Evolutionary conservation across 23 red algal species (phyloP).

Genomic region (Agarophyton chilense): DNA sequence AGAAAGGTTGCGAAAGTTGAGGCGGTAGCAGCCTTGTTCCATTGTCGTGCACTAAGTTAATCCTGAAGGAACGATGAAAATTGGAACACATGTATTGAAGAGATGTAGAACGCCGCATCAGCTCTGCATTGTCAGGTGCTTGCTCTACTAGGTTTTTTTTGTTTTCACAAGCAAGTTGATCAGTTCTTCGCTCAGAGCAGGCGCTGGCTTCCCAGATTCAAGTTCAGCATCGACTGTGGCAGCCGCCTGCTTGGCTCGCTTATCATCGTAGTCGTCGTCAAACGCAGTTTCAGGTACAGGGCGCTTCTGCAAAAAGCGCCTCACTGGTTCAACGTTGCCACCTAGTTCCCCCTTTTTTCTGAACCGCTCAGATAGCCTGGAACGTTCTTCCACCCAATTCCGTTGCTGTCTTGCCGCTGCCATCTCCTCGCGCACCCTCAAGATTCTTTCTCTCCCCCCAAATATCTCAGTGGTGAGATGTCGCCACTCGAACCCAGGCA

Average conservation of each 20-base stretch:
- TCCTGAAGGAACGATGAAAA: too few species aligned
- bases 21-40: too few species aligned
- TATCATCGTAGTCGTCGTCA: conserved; percentile 46
- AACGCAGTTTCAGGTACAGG: conserved; percentile 6
- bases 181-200: conserved; percentile 26
- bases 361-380: conserved; percentile 20
- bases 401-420: conserved; percentile 58
- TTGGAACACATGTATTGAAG: too few species aligned
- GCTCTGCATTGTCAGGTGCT: not conserved
- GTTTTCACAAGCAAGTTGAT: conserved; percentile 12
- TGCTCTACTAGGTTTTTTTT: not conserved
- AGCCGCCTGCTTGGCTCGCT: conserved; percentile 35
- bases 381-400: conserved; percentile 56
- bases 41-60: too few species aligned
- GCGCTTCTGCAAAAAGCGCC: conserved; percentile 49
- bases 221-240: conserved; percentile 28
- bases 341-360: conserved; percentile 4
- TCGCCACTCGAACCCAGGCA: conserved; percentile 67
- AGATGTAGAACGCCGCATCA: too few species aligned
- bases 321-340: not conserved
- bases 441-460: conserved; percentile 42
- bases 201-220: conserved; percentile 29
- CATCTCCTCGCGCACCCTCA: conserved; percentile 62
- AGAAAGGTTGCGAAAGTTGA: too few species aligned
- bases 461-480: conserved; percentile 47